Conservation (phyloP, 768 basidiomycete genomes). For the Tubosaeta sp. region DNA sequence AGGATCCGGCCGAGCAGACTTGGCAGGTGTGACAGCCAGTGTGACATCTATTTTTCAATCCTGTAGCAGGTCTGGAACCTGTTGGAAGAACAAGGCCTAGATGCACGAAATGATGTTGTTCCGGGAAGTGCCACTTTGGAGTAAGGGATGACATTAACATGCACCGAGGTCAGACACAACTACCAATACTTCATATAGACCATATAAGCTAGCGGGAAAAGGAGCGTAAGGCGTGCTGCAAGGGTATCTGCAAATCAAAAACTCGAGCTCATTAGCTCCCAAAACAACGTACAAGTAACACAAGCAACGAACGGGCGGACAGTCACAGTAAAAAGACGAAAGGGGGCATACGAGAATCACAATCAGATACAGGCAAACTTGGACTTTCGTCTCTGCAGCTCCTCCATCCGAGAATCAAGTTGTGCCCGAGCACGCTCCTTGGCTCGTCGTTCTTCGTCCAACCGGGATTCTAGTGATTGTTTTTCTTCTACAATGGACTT, state of each 20-base stretch:
- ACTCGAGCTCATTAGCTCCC: constrained; percentile 21
- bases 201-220: constrained; percentile 31
- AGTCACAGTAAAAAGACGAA: constrained; percentile 10
- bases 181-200: constrained; percentile 29
- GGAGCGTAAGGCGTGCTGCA: constrained; percentile 12
- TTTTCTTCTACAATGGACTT: constrained; percentile 85
- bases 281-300: constrained; percentile 29
- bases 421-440: constrained; percentile 87
- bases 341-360: constrained; percentile 4
- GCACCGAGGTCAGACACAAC: constrained; percentile 19
- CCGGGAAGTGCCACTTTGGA: too few relatives aligned
- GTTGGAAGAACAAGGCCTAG: too few relatives aligned
- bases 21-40: too few relatives aligned
- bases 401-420: constrained; percentile 84
- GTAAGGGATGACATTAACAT: constrained; percentile 12
- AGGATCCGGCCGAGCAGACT: constrained; percentile 11
- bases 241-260: constrained; percentile 31
- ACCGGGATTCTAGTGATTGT: constrained; percentile 73
- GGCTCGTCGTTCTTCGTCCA: constrained; percentile 84
- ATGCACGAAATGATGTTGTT: too few relatives aligned
- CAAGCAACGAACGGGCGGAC: constrained; percentile 22
- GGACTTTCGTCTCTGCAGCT: constrained; percentile 78
- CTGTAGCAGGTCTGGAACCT: too few relatives aligned
- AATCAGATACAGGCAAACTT: constrained; percentile 86
- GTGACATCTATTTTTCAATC: too few relatives aligned